Conservation (phyloP, 352 stramenopile genomes). For the Pythium insidiosum region DNA sequence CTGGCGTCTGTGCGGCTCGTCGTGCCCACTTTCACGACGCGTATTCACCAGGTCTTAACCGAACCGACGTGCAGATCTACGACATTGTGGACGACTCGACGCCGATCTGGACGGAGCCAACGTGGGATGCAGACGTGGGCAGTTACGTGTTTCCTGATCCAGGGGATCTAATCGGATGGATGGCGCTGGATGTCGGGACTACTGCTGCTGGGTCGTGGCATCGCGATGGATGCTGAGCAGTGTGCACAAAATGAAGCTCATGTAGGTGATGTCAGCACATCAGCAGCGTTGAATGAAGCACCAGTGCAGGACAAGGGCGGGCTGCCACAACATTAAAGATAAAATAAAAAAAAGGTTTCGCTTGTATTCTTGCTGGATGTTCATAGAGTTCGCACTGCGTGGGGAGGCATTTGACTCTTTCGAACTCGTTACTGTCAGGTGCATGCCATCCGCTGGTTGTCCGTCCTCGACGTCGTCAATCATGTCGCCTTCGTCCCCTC, state of each 20-base stretch:
- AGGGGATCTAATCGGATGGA: conserved; percentile 61
- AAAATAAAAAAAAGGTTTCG: too few species aligned
- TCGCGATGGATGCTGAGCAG: conserved; percentile 44
- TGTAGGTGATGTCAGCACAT: too few species aligned
- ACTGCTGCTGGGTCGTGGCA: conserved; percentile 29
- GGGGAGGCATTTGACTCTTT: too few species aligned
- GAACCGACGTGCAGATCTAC: conserved; percentile 46
- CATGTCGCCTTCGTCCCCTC: conserved; percentile 15
- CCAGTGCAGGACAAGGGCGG: too few species aligned
- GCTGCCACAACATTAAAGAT: too few species aligned
- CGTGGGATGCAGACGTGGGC: conserved; percentile 55
- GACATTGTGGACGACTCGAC: conserved; percentile 51
- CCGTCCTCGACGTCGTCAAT: conserved; percentile 22
- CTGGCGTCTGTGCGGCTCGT: conserved; percentile 51
- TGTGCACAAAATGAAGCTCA: conserved; percentile 80
- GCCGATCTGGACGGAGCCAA: conserved; percentile 72
- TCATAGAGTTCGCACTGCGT: too few species aligned
- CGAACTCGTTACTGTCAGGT: too few species aligned
- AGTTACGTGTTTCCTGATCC: conserved; percentile 81
- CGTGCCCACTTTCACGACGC: conserved; percentile 74
- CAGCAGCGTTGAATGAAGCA: too few species aligned
- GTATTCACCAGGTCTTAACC: conserved; percentile 50
- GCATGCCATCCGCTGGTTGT: too few species aligned
- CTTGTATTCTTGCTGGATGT: too few species aligned
- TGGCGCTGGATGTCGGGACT: conserved; percentile 42